Conservation (phyloP, 2,329 filamentous ascomycete species). For the Coniella vitis region DNA sequence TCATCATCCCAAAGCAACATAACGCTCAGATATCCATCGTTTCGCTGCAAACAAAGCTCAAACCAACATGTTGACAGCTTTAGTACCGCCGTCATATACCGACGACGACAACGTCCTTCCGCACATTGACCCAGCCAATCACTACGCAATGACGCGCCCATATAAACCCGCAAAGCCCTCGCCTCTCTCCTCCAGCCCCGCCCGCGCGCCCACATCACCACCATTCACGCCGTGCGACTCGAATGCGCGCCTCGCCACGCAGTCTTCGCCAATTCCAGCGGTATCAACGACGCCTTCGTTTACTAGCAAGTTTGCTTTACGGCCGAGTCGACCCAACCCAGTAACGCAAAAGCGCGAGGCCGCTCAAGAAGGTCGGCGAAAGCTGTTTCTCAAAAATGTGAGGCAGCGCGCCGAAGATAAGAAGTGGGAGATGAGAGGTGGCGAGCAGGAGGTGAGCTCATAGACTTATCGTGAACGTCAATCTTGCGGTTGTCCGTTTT, state of each 20-base stretch:
- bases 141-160: conserved; percentile 26
- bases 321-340: conserved; percentile 56
- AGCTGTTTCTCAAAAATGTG: conserved; percentile 63
- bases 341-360: conserved; percentile 51
- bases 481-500: too few relatives aligned
- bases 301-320: conserved; percentile 41
- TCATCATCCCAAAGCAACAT: not conserved
- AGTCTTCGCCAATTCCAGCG: conserved; percentile 38
- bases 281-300: conserved; percentile 25
- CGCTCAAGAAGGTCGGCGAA: conserved; percentile 55
- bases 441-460: conserved; percentile 53
- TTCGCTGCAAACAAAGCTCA: not conserved
- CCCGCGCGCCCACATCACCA: conserved; percentile 43
- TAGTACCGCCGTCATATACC: conserved; percentile 36
- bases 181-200: conserved; percentile 48
- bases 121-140: not conserved
- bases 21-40: not conserved
- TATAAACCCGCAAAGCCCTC: conserved; percentile 44
- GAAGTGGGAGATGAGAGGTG: conserved; percentile 53
- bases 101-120: conserved; percentile 21
- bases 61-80: conserved; percentile 27
- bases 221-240: conserved; percentile 36
- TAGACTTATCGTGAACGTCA: too few relatives aligned
- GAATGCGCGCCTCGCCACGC: conserved; percentile 36
- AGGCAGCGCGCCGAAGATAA: conserved; percentile 53